phyloP scores from a whole-genome alignment of 148 eudicot genomes.

The Heliosperma pusillum region DNA sequence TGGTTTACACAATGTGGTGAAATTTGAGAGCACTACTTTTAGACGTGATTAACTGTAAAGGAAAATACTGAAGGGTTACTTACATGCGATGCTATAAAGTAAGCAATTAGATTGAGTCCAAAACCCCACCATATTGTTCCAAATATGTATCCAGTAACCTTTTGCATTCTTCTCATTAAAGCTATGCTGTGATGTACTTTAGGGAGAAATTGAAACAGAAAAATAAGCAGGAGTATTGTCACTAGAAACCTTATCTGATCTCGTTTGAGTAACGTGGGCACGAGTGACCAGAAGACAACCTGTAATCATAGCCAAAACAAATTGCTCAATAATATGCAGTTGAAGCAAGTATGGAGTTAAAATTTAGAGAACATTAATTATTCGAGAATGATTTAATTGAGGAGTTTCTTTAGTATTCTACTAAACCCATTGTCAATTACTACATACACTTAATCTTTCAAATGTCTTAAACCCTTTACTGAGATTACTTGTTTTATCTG shows the following conservation, averaged over 20 bases:
- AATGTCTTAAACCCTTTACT: too few relatives aligned
- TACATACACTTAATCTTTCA: too few relatives aligned
- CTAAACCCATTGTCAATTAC: too few relatives aligned
- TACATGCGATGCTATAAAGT: constrained; percentile 90
- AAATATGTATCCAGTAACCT: constrained; percentile 87
- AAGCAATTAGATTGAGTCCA: constrained; percentile 85
- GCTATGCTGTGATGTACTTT: constrained; percentile 67
- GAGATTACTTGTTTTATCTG: too few relatives aligned
- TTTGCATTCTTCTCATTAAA: constrained; percentile 84
- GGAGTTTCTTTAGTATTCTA: too few relatives aligned
- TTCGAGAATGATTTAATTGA: too few relatives aligned
- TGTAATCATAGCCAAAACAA: constrained; percentile 26
- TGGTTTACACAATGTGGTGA: background rate
- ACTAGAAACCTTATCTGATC: constrained; percentile 63
- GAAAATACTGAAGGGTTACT: constrained; percentile 18
- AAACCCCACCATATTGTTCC: constrained; percentile 99
- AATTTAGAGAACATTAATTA: too few relatives aligned
- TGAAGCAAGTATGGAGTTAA: too few relatives aligned
- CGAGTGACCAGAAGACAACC: constrained; percentile 73
- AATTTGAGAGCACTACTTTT: background rate
- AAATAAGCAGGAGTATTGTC: constrained; percentile 62
- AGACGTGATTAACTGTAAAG: background rate
- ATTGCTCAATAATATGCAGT: too few relatives aligned
- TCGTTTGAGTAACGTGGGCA: constrained; percentile 63
- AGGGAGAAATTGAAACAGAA: constrained; percentile 78